Base-by-base conservation (phyloP, 192 early-diverging fungal genomes). In the Funneliformis mosseae region DNA sequence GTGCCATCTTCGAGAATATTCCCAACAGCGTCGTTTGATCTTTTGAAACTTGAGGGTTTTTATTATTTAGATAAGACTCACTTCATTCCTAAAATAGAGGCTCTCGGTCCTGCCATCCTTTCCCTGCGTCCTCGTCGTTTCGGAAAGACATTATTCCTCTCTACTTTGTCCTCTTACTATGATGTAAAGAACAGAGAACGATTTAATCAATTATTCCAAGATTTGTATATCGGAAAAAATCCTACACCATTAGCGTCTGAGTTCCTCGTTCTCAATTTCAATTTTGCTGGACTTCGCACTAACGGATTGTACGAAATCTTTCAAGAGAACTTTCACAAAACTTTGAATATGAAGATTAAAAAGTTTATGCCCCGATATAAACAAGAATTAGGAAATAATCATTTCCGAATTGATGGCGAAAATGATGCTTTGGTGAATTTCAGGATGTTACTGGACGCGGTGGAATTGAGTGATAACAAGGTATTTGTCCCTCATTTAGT, bases 31-130 rank as follows among this genome's bases (percentile, higher is more conserved):
- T 76, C 50, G 14, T 76, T 76, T 62, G 21, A 39, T 60, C 27
- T 59, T 25, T 60, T 75, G 55, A 60, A 28, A n/a, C 18, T 9
- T 55, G 38, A 61, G 21, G 28, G 50, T 38, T 48, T 55, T 28
- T 76, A 76, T 76, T 76, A 76, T 76, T 62, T 55, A 28, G 74
- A 76, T 61, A 76, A 76, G 74, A 76, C 50, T 76, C 74, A 76
- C 28, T 76, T 76, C 50, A 76, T 76, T 43, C 33, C 74, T 76
- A 76, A 76, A 76, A 76, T 76, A 76, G 50, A 76, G 33, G 28
- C 55, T 76, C 74, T 76, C 59, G 21, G 60, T 28, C 50, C n/a
- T 55, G 74, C 74, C 74, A 76, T 76, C 21, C 74, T 76, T 62
- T 76, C 74, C 38, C 50, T 76, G 18, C 50, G 48, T 75, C 73